A percentile compares a stretch with the other conserved stretches of the same genome.
phyloP scores from a whole-genome alignment of 2,329 filamentous ascomycete species.

The Xylariaceae sp. region DNA sequence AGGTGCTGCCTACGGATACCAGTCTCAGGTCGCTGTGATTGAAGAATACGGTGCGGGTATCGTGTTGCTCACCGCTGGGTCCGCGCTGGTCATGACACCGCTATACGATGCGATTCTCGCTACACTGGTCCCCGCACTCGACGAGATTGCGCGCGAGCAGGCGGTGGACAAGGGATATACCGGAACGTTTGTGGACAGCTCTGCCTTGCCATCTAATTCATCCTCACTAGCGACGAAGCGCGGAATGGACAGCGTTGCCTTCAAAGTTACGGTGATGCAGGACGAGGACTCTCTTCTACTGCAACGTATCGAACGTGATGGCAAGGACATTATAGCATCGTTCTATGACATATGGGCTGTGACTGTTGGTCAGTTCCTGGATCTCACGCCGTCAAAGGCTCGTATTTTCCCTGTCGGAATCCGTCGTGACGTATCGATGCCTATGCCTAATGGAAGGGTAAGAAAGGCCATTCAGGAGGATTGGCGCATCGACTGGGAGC shows the following conservation, averaged over 20 bases:
- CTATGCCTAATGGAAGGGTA: not conserved
- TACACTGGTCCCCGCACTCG: constrained; percentile 1
- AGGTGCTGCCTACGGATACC: constrained; percentile 14
- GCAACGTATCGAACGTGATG: constrained; percentile 1
- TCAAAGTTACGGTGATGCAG: constrained; percentile 2
- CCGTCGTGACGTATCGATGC: not conserved
- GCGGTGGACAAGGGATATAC: not conserved
- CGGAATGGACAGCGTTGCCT: not conserved
- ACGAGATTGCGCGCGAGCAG: constrained; percentile 7
- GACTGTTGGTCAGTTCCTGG: constrained; percentile 6
- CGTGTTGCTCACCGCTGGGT: constrained; percentile 9
- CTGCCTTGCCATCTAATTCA: not conserved
- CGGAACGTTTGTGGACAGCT: not conserved
- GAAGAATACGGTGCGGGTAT: constrained; percentile 9
- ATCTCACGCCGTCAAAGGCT: not conserved
- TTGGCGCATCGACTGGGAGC: constrained; percentile 13
- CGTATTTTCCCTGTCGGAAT: constrained; percentile 12
- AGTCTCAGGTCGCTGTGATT: constrained; percentile 9
- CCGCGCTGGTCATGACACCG: not conserved
- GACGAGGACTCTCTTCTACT: constrained; percentile 6
- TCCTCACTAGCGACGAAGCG: not conserved
- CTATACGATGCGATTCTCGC: constrained; percentile 7
- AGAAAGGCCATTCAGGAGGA: constrained; percentile 6
- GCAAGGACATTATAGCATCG: constrained; percentile 4
- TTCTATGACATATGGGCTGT: constrained; percentile 9